Conservation (phyloP, 75 land plant species). For the Pinus taeda region DNA sequence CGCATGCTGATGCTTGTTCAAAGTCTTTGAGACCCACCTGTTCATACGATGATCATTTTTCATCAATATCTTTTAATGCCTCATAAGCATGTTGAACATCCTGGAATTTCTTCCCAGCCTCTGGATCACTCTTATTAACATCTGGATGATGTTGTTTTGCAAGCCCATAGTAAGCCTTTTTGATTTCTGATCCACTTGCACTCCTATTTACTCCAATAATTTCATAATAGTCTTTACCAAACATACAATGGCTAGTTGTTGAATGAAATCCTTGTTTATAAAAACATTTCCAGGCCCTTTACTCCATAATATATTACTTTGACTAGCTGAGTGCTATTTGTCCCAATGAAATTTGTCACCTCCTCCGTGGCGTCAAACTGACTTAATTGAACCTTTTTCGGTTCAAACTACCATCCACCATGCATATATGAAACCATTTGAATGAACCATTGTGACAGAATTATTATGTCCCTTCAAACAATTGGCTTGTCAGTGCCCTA, state of each 20-base stretch:
- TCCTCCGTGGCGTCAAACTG: too few species aligned
- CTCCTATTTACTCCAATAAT: constrained; percentile 75
- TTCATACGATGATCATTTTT: constrained; percentile 66
- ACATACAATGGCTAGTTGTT: background rate
- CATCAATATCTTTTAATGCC: constrained; percentile 82
- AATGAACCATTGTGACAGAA: too few species aligned
- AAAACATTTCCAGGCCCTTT: background rate
- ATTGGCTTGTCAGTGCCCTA: too few species aligned
- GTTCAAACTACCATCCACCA: too few species aligned
- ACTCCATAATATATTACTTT: background rate
- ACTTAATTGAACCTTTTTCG: too few species aligned
- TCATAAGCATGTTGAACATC: constrained; percentile 90
- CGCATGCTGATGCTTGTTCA: too few species aligned
- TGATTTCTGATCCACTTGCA: constrained; percentile 74
- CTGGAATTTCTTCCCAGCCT: constrained; percentile 90
- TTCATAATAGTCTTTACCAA: constrained; percentile 68
- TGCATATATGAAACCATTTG: too few species aligned
- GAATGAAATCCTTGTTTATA: background rate
- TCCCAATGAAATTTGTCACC: too few species aligned
- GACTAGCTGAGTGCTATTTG: too few species aligned
- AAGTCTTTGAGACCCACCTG: too few species aligned
- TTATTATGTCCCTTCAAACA: too few species aligned
- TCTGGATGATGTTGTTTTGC: constrained; percentile 97
- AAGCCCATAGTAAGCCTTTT: constrained; percentile 96
- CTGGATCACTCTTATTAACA: constrained; percentile 78